Evolutionary conservation across 345 rosid genomes (phyloP).

Genomic region (Isatis tinctoria): DNA sequence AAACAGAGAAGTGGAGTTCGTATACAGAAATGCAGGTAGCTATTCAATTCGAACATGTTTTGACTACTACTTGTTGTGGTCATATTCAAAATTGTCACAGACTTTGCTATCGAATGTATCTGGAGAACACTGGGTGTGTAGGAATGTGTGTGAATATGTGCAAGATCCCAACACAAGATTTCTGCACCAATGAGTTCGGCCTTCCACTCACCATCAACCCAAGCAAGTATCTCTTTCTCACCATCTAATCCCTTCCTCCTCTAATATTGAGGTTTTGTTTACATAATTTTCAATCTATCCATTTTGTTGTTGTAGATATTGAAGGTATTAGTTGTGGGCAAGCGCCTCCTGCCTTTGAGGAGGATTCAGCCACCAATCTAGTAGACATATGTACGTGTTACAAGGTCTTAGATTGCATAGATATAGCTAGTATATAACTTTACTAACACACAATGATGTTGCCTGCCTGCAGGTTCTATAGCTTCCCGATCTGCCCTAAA

Average conservation of each 20-base stretch:
- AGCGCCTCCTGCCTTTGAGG: constrained; percentile 72
- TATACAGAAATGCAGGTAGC: constrained; percentile 36
- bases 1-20: constrained; percentile 92
- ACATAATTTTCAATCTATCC: neutral
- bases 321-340: constrained; percentile 98
- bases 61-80: neutral
- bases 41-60: neutral
- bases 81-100: neutral
- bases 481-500: constrained; percentile 33
- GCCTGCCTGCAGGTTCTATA: constrained; percentile 29
- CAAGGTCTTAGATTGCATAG: neutral
- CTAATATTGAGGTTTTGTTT: neutral
- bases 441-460: neutral
- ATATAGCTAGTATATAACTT: neutral
- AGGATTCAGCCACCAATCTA: constrained; percentile 50
- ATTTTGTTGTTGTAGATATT: constrained; percentile 48
- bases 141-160: constrained; percentile 99
- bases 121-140: constrained; percentile 97
- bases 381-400: constrained; percentile 29
- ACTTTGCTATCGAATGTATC: constrained; percentile 48
- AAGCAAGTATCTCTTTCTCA: constrained; percentile 37
- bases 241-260: neutral
- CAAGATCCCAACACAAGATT: constrained; percentile 94
- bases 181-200: constrained; percentile 96
- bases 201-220: constrained; percentile 93